Evolutionary conservation across 352 stramenopile genomes (phyloP).

Genomic region (Aphanomyces cochlioides): DNA sequence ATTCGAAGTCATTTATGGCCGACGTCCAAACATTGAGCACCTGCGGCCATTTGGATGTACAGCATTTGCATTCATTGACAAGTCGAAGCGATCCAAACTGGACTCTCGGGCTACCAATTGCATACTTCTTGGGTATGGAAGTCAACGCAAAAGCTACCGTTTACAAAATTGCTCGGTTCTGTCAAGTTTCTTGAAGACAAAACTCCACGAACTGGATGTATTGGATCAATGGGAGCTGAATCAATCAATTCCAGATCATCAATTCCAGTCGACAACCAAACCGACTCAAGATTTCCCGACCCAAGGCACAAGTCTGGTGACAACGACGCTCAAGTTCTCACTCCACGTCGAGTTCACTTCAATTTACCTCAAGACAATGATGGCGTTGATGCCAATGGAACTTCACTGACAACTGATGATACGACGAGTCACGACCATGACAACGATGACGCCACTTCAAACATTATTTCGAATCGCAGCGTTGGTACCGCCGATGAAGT

Average conservation of each 20-base stretch:
- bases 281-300: too few relatives aligned
- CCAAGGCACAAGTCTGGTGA: too few relatives aligned
- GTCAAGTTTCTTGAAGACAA: slow-evolving; percentile 16
- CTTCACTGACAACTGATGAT: too few relatives aligned
- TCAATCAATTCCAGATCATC: slow-evolving; percentile 4
- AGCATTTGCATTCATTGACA: slow-evolving; percentile 30
- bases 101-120: slow-evolving; percentile 23
- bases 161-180: not conserved
- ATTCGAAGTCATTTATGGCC: slow-evolving; percentile 23
- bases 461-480: too few relatives aligned
- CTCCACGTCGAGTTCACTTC: too few relatives aligned
- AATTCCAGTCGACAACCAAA: not conserved
- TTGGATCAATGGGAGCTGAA: not conserved
- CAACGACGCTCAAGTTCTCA: too few relatives aligned
- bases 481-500: not conserved
- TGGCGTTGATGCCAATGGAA: too few relatives aligned
- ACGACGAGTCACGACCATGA: too few relatives aligned
- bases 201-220: too few relatives aligned
- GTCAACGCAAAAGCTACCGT: slow-evolving; percentile 5
- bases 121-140: slow-evolving; percentile 27
- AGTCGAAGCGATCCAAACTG: slow-evolving; percentile 24
- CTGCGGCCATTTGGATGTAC: slow-evolving; percentile 29
- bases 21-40: slow-evolving; percentile 22
- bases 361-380: too few relatives aligned
- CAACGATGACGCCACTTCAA: too few relatives aligned